Evolutionary conservation across 2,329 filamentous ascomycete species (phyloP).

Genomic region (Aspergillus sp.): DNA sequence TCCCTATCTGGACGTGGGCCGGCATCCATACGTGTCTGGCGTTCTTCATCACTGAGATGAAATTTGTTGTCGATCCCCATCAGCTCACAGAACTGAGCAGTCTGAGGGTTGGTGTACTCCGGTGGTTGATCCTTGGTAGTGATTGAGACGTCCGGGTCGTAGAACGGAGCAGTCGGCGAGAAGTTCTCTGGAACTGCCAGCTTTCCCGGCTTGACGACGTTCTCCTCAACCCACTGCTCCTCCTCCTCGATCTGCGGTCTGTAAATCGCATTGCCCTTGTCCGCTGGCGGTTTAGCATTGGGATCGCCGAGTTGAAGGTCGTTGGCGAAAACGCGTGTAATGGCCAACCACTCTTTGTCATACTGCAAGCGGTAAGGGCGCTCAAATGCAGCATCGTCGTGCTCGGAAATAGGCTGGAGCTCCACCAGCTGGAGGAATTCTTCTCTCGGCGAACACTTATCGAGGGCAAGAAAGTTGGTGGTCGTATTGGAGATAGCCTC

Average conservation of each 20-base stretch:
- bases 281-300: constrained; percentile 42
- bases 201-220: constrained; percentile 55
- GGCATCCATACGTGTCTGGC: constrained; percentile 46
- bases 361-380: constrained; percentile 60
- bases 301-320: constrained; percentile 56
- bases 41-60: constrained; percentile 63
- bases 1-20: constrained; percentile 43
- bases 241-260: constrained; percentile 57
- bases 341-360: constrained; percentile 91
- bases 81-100: constrained; percentile 67
- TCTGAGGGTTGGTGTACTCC: constrained; percentile 85
- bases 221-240: constrained; percentile 68
- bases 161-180: constrained; percentile 61
- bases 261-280: constrained; percentile 64
- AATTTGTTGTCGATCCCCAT: constrained; percentile 69
- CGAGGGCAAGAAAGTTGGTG: constrained; percentile 78
- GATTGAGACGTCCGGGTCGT: constrained; percentile 50
- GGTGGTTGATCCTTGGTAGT: constrained; percentile 54
- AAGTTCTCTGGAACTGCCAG: constrained; percentile 73
- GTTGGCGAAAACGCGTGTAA: constrained; percentile 69
- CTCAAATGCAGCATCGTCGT: constrained; percentile 11
- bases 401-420: constrained; percentile 42
- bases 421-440: constrained; percentile 75
- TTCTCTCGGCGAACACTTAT: constrained; percentile 75
- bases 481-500: constrained; percentile 64